Base-by-base conservation (phyloP, 176 grass and related monocot species). In the Ensete ventricosum region DNA sequence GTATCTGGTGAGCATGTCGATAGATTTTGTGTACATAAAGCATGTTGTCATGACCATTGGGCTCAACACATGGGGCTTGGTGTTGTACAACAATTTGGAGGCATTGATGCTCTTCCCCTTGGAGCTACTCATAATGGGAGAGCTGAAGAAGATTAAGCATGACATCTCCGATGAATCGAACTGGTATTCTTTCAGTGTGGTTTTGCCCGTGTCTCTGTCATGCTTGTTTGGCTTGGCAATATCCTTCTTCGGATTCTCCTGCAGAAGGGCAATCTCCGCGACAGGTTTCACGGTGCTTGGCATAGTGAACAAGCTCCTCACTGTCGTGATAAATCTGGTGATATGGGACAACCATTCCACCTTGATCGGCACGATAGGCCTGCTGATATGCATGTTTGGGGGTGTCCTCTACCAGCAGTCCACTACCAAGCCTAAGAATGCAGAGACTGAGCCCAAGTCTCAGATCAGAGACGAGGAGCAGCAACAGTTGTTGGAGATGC, bases 1-100 rank as follows among this genome's bases (percentile, higher is more conserved):
- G 13, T 72, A 72, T 53, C 69, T 72, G 21, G 69, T 48, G 14
- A 72, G 69, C 50, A 72, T 54, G 69, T 53, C 69, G 3, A 53
- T 72, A 52, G 69, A 72, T 53, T 72, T 72, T 22, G 69, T 72
- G 69, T 72, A 72, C 49, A 72, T 72, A 13, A 72, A 69, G 67
- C 67, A 69, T 69, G 67, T 69, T 2, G 67, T 69, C 29, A 69
- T 69, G 67, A 69, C 67, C 69, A 54, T 72, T 13, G 69, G 69
- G n/a, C 69, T 72, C 4, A 72, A 72, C 69, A 72, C 69, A 52
- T 72, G 69, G 69, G 69, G 69, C 19, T 21, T 72, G 49, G 69
- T 72, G 48, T 50, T 72, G 49, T 72, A 72, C 69, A 54, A 72
- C 69, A 72, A 72, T 19, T 19, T 72, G 69, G 69, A 72, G 23